Evolutionary conservation across 164 flowering plant species (phyloP).

Genomic region (Kingdonia uniflora): DNA sequence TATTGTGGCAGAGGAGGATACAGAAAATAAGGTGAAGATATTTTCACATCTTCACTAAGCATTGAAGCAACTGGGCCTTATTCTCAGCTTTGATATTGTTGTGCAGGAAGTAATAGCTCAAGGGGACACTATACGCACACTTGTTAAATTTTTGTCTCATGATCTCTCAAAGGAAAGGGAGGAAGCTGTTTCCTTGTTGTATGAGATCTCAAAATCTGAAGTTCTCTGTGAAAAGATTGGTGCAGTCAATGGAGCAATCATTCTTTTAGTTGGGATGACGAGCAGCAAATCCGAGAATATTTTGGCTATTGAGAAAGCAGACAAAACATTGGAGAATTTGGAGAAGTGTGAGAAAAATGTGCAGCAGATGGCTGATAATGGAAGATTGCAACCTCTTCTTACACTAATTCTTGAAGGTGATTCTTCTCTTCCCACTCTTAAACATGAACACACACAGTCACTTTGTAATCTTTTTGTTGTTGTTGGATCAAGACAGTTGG

Average conservation of each 20-base stretch:
- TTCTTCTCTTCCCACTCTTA: neutral
- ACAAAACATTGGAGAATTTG: constrained; percentile 73
- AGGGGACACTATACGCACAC: constrained; percentile 77
- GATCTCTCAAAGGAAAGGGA: constrained; percentile 82
- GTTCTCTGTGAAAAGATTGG: constrained; percentile 83
- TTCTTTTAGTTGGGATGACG: constrained; percentile 82
- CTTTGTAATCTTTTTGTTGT: no score
- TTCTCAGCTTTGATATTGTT: constrained; percentile 9
- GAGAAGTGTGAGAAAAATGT: constrained; percentile 79
- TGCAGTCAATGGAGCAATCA: constrained; percentile 80
- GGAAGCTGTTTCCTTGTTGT: constrained; percentile 78
- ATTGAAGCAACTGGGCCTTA: constrained; percentile 1
- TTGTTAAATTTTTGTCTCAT: constrained; percentile 76
- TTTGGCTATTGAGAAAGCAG: constrained; percentile 72
- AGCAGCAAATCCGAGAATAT: constrained; percentile 85
- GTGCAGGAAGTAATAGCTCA: constrained; percentile 73
- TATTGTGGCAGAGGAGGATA: constrained; percentile 63
- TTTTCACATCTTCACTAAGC: neutral
- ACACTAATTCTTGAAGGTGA: constrained; percentile 75
- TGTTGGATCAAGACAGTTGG: no score
- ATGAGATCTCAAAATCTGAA: constrained; percentile 81
- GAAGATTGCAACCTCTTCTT: constrained; percentile 86
- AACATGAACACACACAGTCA: no score
- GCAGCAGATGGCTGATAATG: constrained; percentile 91
- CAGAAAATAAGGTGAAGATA: constrained; percentile 60